Base-by-base conservation (phyloP, 139 green algal species). In the Chlamydomonas sphaeroides region DNA sequence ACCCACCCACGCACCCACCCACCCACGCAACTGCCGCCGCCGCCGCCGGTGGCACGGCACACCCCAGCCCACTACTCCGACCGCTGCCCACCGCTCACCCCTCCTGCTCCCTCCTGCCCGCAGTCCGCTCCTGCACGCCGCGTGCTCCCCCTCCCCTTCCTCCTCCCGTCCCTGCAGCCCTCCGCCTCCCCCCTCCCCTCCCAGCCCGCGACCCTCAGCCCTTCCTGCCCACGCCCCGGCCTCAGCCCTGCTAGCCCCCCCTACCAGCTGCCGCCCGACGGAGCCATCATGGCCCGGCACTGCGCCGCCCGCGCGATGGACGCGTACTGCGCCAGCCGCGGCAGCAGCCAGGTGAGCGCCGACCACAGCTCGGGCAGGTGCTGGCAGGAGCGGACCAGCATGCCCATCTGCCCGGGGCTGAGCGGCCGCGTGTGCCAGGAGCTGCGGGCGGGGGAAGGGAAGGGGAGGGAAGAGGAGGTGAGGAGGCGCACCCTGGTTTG, bases 351-450 rank as follows among this genome's bases (percentile, higher is more conserved):
- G 18, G 74, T 80, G 20, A 80, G 74, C 5, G 74, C 74, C n/a
- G 74, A 80, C 74, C 74, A 80, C 30, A 80, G 74, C 74, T 80
- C 74, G 21, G 74, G 74, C 74, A 80, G 74, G 74, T 80, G 74
- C 57, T 80, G 74, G 3, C 56, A 57, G 74, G 74, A n/a, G 32
- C 59, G 38, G 8, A 70, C 28, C 39, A 45, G 18, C 39, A 80
- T 45, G 20, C 41, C 59, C 57, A 80, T 20, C 59, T 80, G 74
- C 25, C 59, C 42, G 41, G 15, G 20, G 30, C 8, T 71, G 23
- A 80, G 57, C 10, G 74, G 74, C 14, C 74, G 57, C 39, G 5
- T 7, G 33, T 71, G 74, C 74, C 74, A 80, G n/a, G 61, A 36
- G 39, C 74, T 80, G 74, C 20, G 41, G 3, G 25, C 6, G 66